phyloP scores from a whole-genome alignment of 2,329 filamentous ascomycete genomes.

The Metarhizium humberi region DNA sequence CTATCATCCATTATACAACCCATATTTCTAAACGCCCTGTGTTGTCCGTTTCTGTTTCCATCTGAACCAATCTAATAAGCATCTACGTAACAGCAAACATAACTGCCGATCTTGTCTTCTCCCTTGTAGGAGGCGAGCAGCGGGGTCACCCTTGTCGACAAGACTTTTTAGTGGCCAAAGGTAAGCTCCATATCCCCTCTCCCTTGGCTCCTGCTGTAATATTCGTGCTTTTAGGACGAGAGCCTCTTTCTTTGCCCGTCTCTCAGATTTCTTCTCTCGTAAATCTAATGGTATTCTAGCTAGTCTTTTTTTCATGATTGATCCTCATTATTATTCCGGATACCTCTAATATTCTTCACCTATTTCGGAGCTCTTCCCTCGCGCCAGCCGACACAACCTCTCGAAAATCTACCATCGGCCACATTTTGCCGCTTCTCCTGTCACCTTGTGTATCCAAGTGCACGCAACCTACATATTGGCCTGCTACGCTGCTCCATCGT shows the following conservation, averaged over 20 bases:
- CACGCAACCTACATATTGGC: neutral
- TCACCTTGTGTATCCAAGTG: neutral
- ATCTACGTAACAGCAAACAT: neutral
- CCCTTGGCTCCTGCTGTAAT: constrained; percentile 1
- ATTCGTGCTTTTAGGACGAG: neutral
- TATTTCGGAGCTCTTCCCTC: neutral
- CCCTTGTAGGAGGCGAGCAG: constrained; percentile 1
- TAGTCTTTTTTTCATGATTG: neutral
- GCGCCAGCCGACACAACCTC: neutral
- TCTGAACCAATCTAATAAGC: neutral
- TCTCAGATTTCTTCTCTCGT: constrained; percentile 2
- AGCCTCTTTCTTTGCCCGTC: constrained; percentile 3
- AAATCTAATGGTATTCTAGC: constrained; percentile 3
- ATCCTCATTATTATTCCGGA: neutral
- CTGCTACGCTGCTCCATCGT: neutral
- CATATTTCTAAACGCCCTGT: neutral
- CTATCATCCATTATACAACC: neutral
- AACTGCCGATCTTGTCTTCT: constrained; percentile 2
- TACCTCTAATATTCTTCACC: neutral
- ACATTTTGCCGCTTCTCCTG: neutral
- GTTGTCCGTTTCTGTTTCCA: neutral
- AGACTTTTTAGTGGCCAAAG: constrained; percentile 3
- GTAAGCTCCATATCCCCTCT: constrained; percentile 4
- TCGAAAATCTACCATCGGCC: neutral
- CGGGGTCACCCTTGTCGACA: constrained; percentile 6